phyloP scores from a whole-genome alignment of 139 green algal species.

The Protoeuglena noctilucae region DNA sequence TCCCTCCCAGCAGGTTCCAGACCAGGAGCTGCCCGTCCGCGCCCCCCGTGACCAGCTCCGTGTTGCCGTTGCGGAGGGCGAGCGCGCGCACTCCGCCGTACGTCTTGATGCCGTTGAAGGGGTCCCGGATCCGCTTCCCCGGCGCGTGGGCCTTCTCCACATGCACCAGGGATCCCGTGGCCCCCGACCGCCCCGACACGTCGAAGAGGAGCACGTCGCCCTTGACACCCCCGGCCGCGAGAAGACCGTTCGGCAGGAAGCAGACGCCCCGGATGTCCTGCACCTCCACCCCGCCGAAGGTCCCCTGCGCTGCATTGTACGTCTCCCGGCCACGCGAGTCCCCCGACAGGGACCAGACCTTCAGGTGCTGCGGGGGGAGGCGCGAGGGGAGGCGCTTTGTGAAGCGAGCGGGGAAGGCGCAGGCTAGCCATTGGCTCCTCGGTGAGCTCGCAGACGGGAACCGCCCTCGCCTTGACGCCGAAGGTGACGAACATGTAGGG shows the following conservation, averaged over 20 bases:
- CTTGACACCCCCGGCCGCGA: constrained; percentile 24
- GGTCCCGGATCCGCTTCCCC: constrained; percentile 15
- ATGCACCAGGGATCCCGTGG: constrained; percentile 6
- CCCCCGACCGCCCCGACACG: not conserved
- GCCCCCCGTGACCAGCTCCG: constrained; percentile 21
- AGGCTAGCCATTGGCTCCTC: not conserved
- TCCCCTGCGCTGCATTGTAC: constrained; percentile 21
- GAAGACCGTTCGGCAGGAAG: constrained; percentile 22
- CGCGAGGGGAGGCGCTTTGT: too few relatives aligned
- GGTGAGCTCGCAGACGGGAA: not conserved
- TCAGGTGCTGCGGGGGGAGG: not conserved
- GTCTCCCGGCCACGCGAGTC: constrained; percentile 6
- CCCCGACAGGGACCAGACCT: not conserved
- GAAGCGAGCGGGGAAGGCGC: not conserved
- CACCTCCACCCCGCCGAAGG: constrained; percentile 18
- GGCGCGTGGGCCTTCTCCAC: constrained; percentile 25
- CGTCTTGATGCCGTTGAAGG: constrained; percentile 19
- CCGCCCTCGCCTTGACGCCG: constrained; percentile 11
- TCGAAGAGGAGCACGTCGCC: constrained; percentile 36
- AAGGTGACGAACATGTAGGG: constrained; percentile 1
- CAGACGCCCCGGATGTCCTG: constrained; percentile 23
- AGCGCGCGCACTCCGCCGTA: constrained; percentile 31
- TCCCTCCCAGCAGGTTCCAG: constrained; percentile 24
- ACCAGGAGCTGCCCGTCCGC: not conserved
- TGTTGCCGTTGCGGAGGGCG: constrained; percentile 23